Evolutionary conservation across 1,139 yeast genomes (phyloP).

Genomic region (Geotrichum australiense): DNA sequence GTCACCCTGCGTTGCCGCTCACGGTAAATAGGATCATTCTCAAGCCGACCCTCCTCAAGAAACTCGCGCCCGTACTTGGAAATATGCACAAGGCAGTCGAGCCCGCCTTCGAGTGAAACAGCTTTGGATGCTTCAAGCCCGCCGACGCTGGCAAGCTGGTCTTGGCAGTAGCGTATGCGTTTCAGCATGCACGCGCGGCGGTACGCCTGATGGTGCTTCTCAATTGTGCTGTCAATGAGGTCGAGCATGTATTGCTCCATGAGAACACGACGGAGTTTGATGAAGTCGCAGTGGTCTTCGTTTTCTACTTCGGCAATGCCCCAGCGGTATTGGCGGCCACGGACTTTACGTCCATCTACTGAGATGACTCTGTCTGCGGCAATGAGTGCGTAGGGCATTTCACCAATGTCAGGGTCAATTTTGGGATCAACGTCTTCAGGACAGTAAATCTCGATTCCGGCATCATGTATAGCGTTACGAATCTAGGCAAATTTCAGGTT

Average conservation of each 20-base stretch:
- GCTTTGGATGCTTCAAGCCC: slow-evolving; percentile 18
- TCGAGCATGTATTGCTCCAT: slow-evolving; percentile 67
- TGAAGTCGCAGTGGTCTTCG: slow-evolving; percentile 58
- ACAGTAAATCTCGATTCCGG: slow-evolving; percentile 53
- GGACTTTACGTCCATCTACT: slow-evolving; percentile 35
- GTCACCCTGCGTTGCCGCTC: slow-evolving; percentile 43
- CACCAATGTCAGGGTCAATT: slow-evolving; percentile 15
- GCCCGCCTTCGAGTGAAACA: slow-evolving; percentile 28
- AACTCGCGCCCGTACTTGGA: slow-evolving; percentile 36
- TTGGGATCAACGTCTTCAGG: slow-evolving; percentile 40
- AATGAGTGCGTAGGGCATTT: slow-evolving; percentile 56
- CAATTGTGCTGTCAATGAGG: slow-evolving; percentile 71
- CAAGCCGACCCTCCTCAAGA: slow-evolving; percentile 38
- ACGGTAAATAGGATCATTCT: slow-evolving; percentile 44
- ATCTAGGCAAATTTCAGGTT: slow-evolving; percentile 30
- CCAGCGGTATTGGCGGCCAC: slow-evolving; percentile 69
- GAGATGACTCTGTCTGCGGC: slow-evolving; percentile 38
- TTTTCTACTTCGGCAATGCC: slow-evolving; percentile 69
- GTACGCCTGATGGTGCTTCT: slow-evolving; percentile 72
- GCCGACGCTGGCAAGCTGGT: slow-evolving; percentile 37
- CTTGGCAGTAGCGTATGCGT: slow-evolving; percentile 53
- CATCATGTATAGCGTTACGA: slow-evolving; percentile 38
- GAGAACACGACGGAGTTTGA: slow-evolving; percentile 48
- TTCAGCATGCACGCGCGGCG: slow-evolving; percentile 64
- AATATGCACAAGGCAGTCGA: slow-evolving; percentile 36